phyloP scores from a whole-genome alignment of 2,329 filamentous ascomycete species.

The Trichophyton mentagrophytes region DNA sequence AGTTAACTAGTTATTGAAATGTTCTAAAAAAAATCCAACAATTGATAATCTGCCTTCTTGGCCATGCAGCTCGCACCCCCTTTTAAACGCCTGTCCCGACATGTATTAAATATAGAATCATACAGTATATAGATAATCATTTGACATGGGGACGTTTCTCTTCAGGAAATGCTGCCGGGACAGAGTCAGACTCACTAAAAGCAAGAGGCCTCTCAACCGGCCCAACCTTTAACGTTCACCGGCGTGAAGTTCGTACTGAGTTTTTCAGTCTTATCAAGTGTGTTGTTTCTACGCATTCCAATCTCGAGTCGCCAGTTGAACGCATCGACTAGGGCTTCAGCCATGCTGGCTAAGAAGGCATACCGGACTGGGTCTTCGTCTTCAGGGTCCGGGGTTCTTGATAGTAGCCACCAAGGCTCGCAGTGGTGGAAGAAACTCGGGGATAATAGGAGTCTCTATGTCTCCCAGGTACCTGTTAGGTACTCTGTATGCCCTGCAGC shows the following conservation, averaged over 20 bases:
- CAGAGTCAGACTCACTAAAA: slow-evolving; percentile 6
- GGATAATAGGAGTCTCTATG: no score
- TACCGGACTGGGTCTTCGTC: slow-evolving; percentile 21
- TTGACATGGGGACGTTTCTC: slow-evolving; percentile 7
- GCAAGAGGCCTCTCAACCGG: slow-evolving; percentile 3
- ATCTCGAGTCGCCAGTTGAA: slow-evolving; percentile 18
- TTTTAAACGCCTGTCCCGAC: no score
- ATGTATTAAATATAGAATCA: neutral
- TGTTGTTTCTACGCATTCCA: slow-evolving; percentile 13
- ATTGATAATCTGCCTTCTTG: no score
- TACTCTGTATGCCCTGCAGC: no score
- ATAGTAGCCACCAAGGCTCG: slow-evolving; percentile 8
- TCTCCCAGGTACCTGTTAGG: no score
- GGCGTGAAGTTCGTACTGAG: slow-evolving; percentile 8
- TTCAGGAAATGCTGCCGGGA: slow-evolving; percentile 6
- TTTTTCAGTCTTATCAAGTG: slow-evolving; percentile 5
- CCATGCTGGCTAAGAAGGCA: slow-evolving; percentile 13
- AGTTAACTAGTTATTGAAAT: no score
- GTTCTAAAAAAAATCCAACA: no score
- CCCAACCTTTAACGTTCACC: slow-evolving; percentile 6
- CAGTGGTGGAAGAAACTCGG: slow-evolving; percentile 16
- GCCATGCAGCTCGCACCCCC: no score
- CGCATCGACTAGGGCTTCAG: slow-evolving; percentile 14
- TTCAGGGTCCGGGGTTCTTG: slow-evolving; percentile 17
- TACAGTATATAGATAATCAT: slow-evolving; percentile 9